Conservation (phyloP, 129 eudicot species). For the Flaveria brownii region DNA sequence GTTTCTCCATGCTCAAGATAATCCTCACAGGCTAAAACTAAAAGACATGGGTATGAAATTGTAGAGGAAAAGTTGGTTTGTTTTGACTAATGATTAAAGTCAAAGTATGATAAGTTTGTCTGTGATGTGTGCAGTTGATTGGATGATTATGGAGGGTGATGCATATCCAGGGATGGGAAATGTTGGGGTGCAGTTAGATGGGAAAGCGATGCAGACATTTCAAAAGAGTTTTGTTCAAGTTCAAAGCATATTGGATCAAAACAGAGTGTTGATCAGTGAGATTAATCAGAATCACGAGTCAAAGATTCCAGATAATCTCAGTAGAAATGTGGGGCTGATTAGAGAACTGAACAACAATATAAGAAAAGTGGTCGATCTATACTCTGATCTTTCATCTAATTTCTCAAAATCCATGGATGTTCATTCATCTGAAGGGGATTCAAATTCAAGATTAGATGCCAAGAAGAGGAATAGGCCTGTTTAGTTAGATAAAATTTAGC, state of each 20-base stretch:
- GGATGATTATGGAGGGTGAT: constrained; percentile 38
- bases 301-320: constrained; percentile 63
- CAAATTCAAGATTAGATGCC: constrained; percentile 41
- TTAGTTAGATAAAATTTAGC: constrained; percentile 13
- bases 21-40: no score
- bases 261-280: constrained; percentile 66
- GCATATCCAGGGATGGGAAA: constrained; percentile 46
- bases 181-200: constrained; percentile 45
- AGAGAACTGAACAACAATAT: constrained; percentile 81
- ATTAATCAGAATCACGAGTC: constrained; percentile 87
- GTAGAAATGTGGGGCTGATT: constrained; percentile 73
- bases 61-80: background rate
- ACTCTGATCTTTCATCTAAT: constrained; percentile 59
- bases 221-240: constrained; percentile 86
- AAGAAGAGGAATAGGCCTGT: constrained; percentile 71
- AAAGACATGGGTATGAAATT: background rate
- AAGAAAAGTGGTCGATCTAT: constrained; percentile 69
- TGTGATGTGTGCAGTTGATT: constrained; percentile 10
- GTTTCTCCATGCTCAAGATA: no score
- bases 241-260: constrained; percentile 67
- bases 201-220: constrained; percentile 60
- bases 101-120: constrained; percentile 7
- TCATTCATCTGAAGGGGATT: constrained; percentile 63
- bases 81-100: constrained; percentile 13
- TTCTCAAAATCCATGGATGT: constrained; percentile 60